Conservation (phyloP, 1,139 yeast genomes). For the Kodamaea sp. region DNA sequence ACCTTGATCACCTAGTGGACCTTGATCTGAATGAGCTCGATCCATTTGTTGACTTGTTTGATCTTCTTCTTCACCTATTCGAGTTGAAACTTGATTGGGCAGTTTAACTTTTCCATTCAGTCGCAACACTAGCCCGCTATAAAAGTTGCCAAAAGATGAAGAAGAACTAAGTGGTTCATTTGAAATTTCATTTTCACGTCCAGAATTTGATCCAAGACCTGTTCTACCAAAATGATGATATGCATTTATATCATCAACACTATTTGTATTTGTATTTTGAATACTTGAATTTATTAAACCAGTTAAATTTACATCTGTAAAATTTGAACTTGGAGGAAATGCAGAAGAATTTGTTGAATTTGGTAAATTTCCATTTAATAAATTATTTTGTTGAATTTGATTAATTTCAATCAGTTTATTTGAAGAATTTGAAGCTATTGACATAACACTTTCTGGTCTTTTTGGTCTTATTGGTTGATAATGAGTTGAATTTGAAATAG, state of each 20-base stretch:
- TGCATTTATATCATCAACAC: constrained; percentile 9
- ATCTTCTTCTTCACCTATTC: too few species aligned
- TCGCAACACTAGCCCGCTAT: constrained; percentile 2
- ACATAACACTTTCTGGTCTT: constrained; percentile 43
- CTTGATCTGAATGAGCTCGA: too few species aligned
- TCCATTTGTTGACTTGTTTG: too few species aligned
- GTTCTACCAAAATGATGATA: constrained; percentile 16
- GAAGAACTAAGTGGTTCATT: constrained; percentile 8
- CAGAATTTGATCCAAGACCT: constrained; percentile 8
- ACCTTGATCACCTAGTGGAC: too few species aligned
- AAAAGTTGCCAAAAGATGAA: constrained; percentile 10
- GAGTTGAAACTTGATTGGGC: too few species aligned
- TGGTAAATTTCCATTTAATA: constrained; percentile 21
- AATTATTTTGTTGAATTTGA: constrained; percentile 14
- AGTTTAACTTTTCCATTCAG: neutral
- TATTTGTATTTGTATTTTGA: constrained; percentile 6
- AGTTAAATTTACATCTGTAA: constrained; percentile 6
- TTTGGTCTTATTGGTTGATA: constrained; percentile 31
- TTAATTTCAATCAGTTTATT: constrained; percentile 14
- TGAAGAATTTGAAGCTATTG: constrained; percentile 40
- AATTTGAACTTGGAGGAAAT: constrained; percentile 28
- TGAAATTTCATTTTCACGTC: constrained; percentile 7
- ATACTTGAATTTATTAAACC: constrained; percentile 6
- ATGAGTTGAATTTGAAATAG: constrained; percentile 15
- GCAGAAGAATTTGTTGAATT: constrained; percentile 28